These are phyloP conservation scores for Tricholoma furcatifolium DNA, from an alignment of 768 basidiomycete species.

Conservation along the genomic window DNA sequence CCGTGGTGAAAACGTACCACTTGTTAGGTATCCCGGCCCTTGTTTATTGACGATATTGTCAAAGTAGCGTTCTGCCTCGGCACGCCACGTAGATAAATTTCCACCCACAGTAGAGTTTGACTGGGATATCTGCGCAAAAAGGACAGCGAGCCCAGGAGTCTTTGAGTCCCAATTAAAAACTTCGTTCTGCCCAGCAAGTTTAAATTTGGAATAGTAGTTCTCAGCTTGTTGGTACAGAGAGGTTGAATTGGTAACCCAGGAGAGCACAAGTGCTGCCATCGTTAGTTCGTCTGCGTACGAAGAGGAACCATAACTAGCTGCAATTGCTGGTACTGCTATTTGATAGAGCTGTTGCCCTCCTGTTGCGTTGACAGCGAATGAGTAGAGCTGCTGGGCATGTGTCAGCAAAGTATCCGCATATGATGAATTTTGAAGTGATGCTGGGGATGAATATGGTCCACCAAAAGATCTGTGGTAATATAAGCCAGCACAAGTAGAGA, in stretches of 20 bases:
- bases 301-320: constrained; percentile 68
- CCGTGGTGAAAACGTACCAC: constrained; percentile 42
- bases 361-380: constrained; percentile 69
- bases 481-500: constrained; percentile 81
- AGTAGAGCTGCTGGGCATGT: constrained; percentile 76
- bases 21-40: constrained; percentile 56
- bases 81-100: constrained; percentile 67
- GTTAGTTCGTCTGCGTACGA: constrained; percentile 72
- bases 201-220: constrained; percentile 55
- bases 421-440: constrained; percentile 66
- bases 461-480: constrained; percentile 64
- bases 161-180: constrained; percentile 93
- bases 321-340: constrained; percentile 63
- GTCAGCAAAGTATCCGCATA: constrained; percentile 69
- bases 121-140: constrained; percentile 73
- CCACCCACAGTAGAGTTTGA: constrained; percentile 51
- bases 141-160: constrained; percentile 69
- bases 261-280: constrained; percentile 74
- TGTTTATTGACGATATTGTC: constrained; percentile 64
- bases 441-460: constrained; percentile 50
- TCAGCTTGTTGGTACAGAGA: constrained; percentile 63
- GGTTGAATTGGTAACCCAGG: constrained; percentile 65
- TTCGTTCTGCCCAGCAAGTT: constrained; percentile 47
- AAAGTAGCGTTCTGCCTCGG: constrained; percentile 71
- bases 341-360: constrained; percentile 65